Evolutionary conservation across 768 basidiomycete species (phyloP).

Genomic region (Harrya chromipes): DNA sequence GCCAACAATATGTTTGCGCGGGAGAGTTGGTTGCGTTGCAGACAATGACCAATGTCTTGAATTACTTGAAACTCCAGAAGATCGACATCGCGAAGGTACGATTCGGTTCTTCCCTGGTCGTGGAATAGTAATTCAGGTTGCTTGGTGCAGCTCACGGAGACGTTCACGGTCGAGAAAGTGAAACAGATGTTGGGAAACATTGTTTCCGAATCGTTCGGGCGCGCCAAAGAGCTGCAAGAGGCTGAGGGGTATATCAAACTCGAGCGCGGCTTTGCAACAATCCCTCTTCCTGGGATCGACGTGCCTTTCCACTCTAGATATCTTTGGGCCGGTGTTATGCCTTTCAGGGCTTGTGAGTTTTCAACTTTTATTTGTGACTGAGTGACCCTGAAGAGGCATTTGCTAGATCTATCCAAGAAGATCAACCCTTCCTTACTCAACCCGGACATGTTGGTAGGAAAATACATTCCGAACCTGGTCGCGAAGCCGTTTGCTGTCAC

Average conservation of each 20-base stretch:
- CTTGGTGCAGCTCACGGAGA: conserved; percentile 71
- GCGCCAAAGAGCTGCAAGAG: conserved; percentile 74
- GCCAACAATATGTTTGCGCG: conserved; percentile 99
- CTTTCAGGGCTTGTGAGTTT: conserved; percentile 91
- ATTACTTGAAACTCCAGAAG: conserved; percentile 95
- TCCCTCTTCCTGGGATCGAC: conserved; percentile 94
- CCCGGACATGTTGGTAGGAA: conserved; percentile 90
- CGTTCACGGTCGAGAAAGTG: conserved; percentile 86
- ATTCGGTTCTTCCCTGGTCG: conserved; percentile 1
- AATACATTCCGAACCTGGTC: conserved; percentile 97
- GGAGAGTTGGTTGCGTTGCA: conserved; percentile 93
- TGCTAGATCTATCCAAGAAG: conserved; percentile 91
- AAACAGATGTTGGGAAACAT: conserved; percentile 96
- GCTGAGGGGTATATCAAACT: conserved; percentile 88
- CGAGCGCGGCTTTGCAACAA: conserved; percentile 95
- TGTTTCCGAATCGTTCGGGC: conserved; percentile 74
- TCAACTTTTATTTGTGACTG: background rate
- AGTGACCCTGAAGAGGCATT: background rate
- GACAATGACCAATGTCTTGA: conserved; percentile 92
- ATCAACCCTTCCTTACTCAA: conserved; percentile 89
- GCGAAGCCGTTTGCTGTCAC: conserved; percentile 83
- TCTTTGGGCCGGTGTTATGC: conserved; percentile 97
- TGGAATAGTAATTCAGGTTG: background rate
- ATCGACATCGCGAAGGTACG: conserved; percentile 85
- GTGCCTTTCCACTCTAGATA: conserved; percentile 99